Percentiles rank a stretch among this genome's conserved stretches.
Evolutionary conservation across 208 protist genomes (phyloP).

Genomic region (Trypanosoma platydactyli): DNA sequence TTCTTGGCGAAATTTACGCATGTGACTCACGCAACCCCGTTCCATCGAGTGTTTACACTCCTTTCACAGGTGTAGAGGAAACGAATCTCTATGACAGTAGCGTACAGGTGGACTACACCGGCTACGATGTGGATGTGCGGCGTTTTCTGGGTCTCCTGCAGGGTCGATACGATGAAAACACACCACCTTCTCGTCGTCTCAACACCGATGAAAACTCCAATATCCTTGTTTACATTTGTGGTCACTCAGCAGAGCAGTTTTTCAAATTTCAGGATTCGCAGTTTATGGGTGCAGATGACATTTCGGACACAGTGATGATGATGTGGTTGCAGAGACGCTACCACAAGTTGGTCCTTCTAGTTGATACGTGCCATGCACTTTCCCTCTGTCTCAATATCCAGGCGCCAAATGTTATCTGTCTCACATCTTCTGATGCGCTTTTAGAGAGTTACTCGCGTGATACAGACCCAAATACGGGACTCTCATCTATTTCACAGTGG

Average conservation of each 20-base stretch:
- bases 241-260: constrained; percentile 96
- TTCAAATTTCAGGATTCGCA: constrained; percentile 97
- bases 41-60: constrained; percentile 71
- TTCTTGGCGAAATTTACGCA: constrained; percentile 97
- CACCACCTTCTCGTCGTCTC: constrained; percentile 92
- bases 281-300: constrained; percentile 84
- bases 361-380: constrained; percentile 97
- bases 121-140: constrained; percentile 96
- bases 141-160: constrained; percentile 95
- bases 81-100: constrained; percentile 88
- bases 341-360: constrained; percentile 91
- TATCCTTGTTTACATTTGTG: constrained; percentile 96
- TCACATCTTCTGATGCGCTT: constrained; percentile 55
- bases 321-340: constrained; percentile 95
- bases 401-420: constrained; percentile 78
- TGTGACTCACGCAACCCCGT: constrained; percentile 97
- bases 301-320: constrained; percentile 96
- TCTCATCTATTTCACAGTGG: constrained; percentile 91
- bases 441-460: constrained; percentile 78
- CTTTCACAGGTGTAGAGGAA: constrained; percentile 15
- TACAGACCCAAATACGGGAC: constrained; percentile 66
- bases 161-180: constrained; percentile 91
- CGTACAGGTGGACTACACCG: constrained; percentile 97
- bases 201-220: constrained; percentile 94
- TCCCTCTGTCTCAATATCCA: constrained; percentile 86